phyloP scores from a whole-genome alignment of 495 filamentous ascomycete species.

The Trichocladium uniseriatum region DNA sequence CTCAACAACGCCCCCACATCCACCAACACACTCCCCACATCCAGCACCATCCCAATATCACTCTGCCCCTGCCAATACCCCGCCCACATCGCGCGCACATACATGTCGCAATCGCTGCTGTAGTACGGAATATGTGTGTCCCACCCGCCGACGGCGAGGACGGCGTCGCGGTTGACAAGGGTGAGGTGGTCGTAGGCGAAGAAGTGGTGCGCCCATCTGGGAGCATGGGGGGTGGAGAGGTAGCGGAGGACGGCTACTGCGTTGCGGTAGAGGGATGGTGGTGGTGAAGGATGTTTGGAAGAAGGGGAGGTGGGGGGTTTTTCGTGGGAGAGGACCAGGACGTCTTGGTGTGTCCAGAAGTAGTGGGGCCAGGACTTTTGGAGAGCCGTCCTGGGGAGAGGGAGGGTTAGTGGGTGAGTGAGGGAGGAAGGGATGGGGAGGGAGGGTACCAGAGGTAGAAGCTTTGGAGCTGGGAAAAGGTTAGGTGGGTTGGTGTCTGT shows the following conservation, averaged over 20 bases:
- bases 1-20: conserved; percentile 41
- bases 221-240: conserved; percentile 16
- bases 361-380: conserved; percentile 42
- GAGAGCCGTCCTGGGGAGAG: conserved; percentile 30
- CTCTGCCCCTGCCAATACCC: conserved; percentile 40
- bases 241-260: conserved; percentile 35
- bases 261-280: conserved; percentile 40
- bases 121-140: conserved; percentile 54
- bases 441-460: conserved; percentile 35
- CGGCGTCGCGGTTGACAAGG: conserved; percentile 44
- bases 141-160: conserved; percentile 48
- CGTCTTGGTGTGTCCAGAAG: conserved; percentile 55
- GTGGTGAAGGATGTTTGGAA: no score
- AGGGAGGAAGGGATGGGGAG: not conserved
- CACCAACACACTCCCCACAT: conserved; percentile 38
- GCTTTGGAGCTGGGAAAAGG: conserved; percentile 55
- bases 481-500: conserved; percentile 48
- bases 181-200: conserved; percentile 50
- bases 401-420: not conserved
- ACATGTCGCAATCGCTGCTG: conserved; percentile 39
- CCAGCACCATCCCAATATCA: conserved; percentile 39
- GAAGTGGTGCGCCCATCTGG: conserved; percentile 46
- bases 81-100: conserved; percentile 46
- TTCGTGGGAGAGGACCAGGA: conserved; percentile 42
- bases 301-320: conserved; percentile 17